Percentiles rank a stretch among this genome's conserved stretches.
Conservation (phyloP, 2,329 filamentous ascomycete genomes). For the Verticillium tricorpus region DNA sequence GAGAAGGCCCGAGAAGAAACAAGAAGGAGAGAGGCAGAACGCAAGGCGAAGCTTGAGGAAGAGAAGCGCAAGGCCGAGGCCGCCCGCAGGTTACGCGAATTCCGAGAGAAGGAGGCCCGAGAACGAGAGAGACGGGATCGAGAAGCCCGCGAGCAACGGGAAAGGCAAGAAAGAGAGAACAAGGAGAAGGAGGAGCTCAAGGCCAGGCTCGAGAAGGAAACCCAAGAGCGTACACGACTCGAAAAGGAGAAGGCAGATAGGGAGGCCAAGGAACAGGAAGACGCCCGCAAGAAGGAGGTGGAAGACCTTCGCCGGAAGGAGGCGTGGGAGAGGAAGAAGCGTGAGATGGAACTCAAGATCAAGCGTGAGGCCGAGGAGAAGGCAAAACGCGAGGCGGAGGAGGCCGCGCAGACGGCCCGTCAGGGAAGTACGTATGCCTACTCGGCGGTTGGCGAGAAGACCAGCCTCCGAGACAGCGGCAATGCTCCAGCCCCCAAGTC, state of each 20-base stretch:
- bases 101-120: conserved; percentile 51
- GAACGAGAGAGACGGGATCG: conserved; percentile 36
- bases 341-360: conserved; percentile 17
- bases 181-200: conserved; percentile 24
- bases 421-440: conserved; percentile 55
- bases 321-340: conserved; percentile 24
- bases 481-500: conserved; percentile 39
- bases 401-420: conserved; percentile 26
- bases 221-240: conserved; percentile 32
- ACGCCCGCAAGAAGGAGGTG: conserved; percentile 25
- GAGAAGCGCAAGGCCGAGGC: conserved; percentile 55
- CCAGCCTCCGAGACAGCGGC: conserved; percentile 65
- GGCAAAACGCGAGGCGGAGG: conserved; percentile 25
- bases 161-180: conserved; percentile 29
- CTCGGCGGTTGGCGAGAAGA: conserved; percentile 63
- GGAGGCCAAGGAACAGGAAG: conserved; percentile 25
- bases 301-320: conserved; percentile 17
- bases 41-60: conserved; percentile 56
- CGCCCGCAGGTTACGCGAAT: conserved; percentile 45
- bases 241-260: conserved; percentile 46
- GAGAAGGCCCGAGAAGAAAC: conserved; percentile 53
- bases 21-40: conserved; percentile 58
- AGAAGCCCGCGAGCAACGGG: conserved; percentile 29
- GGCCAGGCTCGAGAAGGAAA: conserved; percentile 21
- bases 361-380: conserved; percentile 25